Conservation (phyloP, 2,329 filamentous ascomycete genomes). For the Xylariaceae sp. region DNA sequence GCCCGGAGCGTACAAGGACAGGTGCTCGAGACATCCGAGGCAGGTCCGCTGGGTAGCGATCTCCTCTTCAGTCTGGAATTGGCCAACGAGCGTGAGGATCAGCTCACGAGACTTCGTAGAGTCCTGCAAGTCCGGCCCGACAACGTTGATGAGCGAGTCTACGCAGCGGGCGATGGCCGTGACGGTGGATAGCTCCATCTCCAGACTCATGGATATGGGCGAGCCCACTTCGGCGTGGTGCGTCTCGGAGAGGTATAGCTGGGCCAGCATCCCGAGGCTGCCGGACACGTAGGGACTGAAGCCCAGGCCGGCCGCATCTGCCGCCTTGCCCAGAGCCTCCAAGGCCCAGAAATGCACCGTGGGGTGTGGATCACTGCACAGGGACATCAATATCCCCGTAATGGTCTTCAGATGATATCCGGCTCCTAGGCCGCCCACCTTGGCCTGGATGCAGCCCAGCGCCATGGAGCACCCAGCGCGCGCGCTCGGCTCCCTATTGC, state of each 20-base stretch:
- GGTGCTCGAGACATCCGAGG: constrained; percentile 78
- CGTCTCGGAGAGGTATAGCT: constrained; percentile 85
- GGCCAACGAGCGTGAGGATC: constrained; percentile 77
- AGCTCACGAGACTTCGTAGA: constrained; percentile 86
- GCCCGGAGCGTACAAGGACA: constrained; percentile 85
- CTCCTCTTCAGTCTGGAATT: constrained; percentile 74
- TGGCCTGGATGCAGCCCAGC: constrained; percentile 85
- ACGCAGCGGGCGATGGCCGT: constrained; percentile 82
- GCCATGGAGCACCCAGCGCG: constrained; percentile 93
- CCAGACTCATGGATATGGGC: constrained; percentile 80
- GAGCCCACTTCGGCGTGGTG: constrained; percentile 81
- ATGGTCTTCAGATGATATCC: constrained; percentile 96
- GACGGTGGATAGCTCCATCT: constrained; percentile 76
- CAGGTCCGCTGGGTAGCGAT: constrained; percentile 68
- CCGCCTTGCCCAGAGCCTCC: constrained; percentile 77
- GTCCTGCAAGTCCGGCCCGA: constrained; percentile 92
- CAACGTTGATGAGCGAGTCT: constrained; percentile 92
- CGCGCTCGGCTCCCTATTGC: constrained; percentile 87
- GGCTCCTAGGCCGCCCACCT: constrained; percentile 95
- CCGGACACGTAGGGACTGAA: constrained; percentile 88
- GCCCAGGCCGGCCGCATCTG: constrained; percentile 85
- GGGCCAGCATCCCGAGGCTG: constrained; percentile 87
- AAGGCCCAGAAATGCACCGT: constrained; percentile 95
- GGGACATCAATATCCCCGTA: constrained; percentile 93
- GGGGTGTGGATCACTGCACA: constrained; percentile 92